Evolutionary conservation across 2,329 filamentous ascomycete species (phyloP).

Genomic region (Exophiala aquamarina): DNA sequence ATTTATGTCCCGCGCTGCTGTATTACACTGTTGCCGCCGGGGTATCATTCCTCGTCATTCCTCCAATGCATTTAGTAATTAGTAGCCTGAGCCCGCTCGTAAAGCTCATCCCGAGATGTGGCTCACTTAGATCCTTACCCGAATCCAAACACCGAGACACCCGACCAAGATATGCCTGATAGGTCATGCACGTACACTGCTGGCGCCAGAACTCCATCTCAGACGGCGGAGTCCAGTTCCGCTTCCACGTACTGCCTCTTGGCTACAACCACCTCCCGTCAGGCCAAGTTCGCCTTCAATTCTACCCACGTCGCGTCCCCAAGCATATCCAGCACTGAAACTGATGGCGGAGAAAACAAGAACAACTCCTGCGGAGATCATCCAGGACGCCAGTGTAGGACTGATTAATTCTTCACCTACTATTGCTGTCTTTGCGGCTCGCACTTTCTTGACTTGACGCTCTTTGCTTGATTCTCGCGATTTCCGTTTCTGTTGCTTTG

Average conservation of each 20-base stretch:
- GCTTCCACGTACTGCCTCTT: slow-evolving; percentile 39
- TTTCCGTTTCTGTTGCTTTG: slow-evolving; percentile 28
- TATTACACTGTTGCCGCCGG: too few species aligned
- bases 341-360: slow-evolving; percentile 64
- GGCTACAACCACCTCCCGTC: slow-evolving; percentile 35
- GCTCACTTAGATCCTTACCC: too few species aligned
- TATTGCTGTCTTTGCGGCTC: slow-evolving; percentile 33
- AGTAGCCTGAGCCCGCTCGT: too few species aligned
- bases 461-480: slow-evolving; percentile 40
- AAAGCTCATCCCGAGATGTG: too few species aligned
- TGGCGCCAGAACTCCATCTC: slow-evolving; percentile 20
- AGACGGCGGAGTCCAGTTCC: slow-evolving; percentile 18
- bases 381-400: slow-evolving; percentile 65
- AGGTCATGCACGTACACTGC: slow-evolving; percentile 17
- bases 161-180: too few species aligned
- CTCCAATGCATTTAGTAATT: too few species aligned
- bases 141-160: too few species aligned
- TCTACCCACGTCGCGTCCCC: slow-evolving; percentile 59
- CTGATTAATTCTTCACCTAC: slow-evolving; percentile 43
- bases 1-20: too few species aligned
- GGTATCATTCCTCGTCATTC: too few species aligned
- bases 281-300: slow-evolving; percentile 43
- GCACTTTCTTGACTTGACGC: slow-evolving; percentile 32
- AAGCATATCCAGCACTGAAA: slow-evolving; percentile 64
- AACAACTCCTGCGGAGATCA: slow-evolving; percentile 64